Base-by-base conservation (phyloP, 2,329 filamentous ascomycete species). In the Claviceps lovelessii region DNA sequence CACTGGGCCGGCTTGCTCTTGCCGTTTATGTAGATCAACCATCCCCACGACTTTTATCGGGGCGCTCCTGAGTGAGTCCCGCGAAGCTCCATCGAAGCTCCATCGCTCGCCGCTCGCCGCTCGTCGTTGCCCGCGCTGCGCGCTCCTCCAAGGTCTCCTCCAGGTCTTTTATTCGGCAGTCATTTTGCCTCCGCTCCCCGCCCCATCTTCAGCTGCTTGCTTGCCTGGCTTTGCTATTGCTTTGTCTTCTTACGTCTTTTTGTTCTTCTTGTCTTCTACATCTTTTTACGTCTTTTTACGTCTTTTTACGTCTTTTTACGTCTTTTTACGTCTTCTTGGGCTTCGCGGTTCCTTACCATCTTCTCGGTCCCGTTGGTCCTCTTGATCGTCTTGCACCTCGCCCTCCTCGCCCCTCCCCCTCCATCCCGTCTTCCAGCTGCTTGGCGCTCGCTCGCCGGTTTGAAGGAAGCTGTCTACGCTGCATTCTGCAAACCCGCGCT, bases 121-220 rank as follows among this genome's bases (percentile, higher is more conserved):
- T n/a, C 29, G 29, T 33, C 46, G 29, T 46, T 13, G 50, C 50
- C 50, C 31, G 39, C 50, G 23, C 37, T 39, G 37, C 37, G 13
- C 37, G 11, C 9, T 37, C 35, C 35, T 11, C 35, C 11, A 37
- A 4, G 35, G 23, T 23, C 23, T 23, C 23, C 23, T 39, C 35
- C 37, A 39, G 37, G 37, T 39, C 17, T n/a, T 54, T 41, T 15
- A 33, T 41, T 41, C 37, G 23, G 39, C 51, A 41, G 7, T 15
- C 9, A 9, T 15, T 39, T 49, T 35, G 52, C 37, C 52, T 50
- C 13, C 52, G 17, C 52, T 45, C 46, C 52, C 51, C 51, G 19
- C 44, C 42, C 45, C 45, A 19, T 44, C 47, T 45, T 54, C 45
- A 49, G 46, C 52, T 53, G 51, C 51, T 52, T 44, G 49, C 28